Conservation (phyloP, 2,329 filamentous ascomycete genomes). For the Trichoderma endophyticum region DNA sequence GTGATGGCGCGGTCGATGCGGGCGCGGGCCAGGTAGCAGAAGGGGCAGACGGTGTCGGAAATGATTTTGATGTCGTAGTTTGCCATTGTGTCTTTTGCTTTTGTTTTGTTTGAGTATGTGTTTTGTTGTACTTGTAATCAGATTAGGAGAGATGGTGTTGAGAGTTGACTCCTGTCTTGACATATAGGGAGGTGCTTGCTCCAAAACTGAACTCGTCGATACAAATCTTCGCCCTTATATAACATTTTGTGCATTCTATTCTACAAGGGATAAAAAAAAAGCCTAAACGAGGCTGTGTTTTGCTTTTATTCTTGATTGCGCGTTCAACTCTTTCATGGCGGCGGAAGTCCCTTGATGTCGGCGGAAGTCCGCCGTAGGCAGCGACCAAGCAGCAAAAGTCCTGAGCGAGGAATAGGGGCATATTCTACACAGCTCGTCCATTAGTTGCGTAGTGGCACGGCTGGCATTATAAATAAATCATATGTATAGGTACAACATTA, state of each 20-base stretch:
- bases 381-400: background rate
- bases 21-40: slow-evolving; percentile 77
- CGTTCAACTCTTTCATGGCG: background rate
- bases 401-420: background rate
- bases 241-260: background rate
- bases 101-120: background rate
- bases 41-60: slow-evolving; percentile 78
- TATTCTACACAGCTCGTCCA: background rate
- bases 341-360: slow-evolving; percentile 13
- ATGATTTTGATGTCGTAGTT: slow-evolving; percentile 74
- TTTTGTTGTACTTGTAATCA: background rate
- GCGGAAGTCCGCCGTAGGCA: slow-evolving; percentile 14
- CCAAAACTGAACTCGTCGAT: background rate
- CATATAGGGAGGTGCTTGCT: background rate
- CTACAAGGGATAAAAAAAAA: background rate
- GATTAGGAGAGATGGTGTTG: background rate
- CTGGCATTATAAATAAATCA: background rate
- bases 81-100: slow-evolving; percentile 50
- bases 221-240: background rate
- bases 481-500: background rate
- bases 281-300: background rate
- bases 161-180: background rate
- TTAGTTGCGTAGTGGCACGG: background rate
- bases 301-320: background rate
- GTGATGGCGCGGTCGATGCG: slow-evolving; percentile 70